Conservation (phyloP, 352 stramenopile species). For the Peronospora destructor region DNA sequence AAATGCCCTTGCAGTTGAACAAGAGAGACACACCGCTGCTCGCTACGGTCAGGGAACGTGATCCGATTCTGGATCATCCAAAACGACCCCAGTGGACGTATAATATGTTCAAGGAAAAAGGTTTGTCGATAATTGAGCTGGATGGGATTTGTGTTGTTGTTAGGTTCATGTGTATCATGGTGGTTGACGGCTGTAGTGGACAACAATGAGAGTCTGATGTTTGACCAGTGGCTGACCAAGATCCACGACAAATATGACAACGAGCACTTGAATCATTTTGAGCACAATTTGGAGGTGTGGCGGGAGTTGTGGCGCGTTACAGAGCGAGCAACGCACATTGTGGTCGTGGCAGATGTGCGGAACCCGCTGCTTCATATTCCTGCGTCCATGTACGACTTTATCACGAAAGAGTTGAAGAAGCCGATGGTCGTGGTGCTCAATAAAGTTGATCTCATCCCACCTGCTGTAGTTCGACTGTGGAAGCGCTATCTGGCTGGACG, state of each 20-base stretch:
- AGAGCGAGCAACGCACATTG: constrained; percentile 71
- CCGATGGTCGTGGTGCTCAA: constrained; percentile 80
- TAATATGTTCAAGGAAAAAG: constrained; percentile 78
- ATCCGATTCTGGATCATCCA: constrained; percentile 67
- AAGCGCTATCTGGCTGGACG: constrained; percentile 49
- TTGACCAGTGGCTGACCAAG: constrained; percentile 78
- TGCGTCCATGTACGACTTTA: constrained; percentile 70
- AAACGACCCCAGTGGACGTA: constrained; percentile 69
- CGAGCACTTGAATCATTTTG: constrained; percentile 80
- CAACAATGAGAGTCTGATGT: constrained; percentile 77
- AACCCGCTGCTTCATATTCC: constrained; percentile 79
- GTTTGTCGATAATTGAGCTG: constrained; percentile 18
- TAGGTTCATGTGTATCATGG: neutral
- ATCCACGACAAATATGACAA: constrained; percentile 82
- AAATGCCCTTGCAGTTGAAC: constrained; percentile 50
- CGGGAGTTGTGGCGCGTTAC: constrained; percentile 83
- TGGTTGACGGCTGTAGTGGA: constrained; percentile 37
- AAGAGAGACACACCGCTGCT: constrained; percentile 52
- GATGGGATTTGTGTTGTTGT: neutral
- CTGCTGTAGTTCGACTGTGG: constrained; percentile 55
- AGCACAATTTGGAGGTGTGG: constrained; percentile 84
- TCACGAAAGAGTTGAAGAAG: constrained; percentile 67
- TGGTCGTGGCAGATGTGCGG: constrained; percentile 74
- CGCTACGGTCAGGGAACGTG: constrained; percentile 48
- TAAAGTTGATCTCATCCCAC: constrained; percentile 77